phyloP scores from a whole-genome alignment of 495 filamentous ascomycete genomes.

The Tuber magnatum region DNA sequence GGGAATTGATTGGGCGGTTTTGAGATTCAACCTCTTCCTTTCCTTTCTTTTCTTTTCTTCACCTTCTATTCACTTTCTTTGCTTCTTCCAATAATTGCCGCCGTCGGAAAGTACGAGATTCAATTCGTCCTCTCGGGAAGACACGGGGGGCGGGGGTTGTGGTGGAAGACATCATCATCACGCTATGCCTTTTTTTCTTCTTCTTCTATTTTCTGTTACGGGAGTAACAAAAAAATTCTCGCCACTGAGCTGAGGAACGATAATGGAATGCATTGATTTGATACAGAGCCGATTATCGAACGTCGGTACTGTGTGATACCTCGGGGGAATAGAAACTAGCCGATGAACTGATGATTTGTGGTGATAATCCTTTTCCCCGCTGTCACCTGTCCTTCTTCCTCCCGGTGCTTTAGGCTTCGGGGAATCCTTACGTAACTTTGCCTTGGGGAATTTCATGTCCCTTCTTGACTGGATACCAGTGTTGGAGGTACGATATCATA shows the following conservation, averaged over 20 bases:
- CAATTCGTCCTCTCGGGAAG: constrained; percentile 4
- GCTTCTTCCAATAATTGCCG: constrained; percentile 5
- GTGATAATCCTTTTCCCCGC: background rate
- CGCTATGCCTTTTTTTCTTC: background rate
- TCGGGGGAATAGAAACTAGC: background rate
- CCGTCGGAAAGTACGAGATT: background rate
- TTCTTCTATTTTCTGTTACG: background rate
- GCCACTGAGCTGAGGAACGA: background rate
- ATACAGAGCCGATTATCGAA: background rate
- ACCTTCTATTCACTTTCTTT: background rate
- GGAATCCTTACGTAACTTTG: constrained; percentile 1
- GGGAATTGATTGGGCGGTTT: background rate
- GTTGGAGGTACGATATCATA: background rate
- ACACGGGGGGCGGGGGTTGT: background rate
- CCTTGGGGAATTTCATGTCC: background rate
- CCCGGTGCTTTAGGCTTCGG: background rate
- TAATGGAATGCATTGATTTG: background rate
- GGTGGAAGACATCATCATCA: background rate
- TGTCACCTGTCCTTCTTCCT: background rate
- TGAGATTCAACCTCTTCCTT: background rate
- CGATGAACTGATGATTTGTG: background rate
- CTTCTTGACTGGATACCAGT: background rate
- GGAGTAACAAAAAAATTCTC: background rate
- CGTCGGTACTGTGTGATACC: background rate
- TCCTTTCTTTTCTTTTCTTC: background rate